phyloP scores from a whole-genome alignment of 192 early-diverging fungal genomes.

The Coemansia sp. region DNA sequence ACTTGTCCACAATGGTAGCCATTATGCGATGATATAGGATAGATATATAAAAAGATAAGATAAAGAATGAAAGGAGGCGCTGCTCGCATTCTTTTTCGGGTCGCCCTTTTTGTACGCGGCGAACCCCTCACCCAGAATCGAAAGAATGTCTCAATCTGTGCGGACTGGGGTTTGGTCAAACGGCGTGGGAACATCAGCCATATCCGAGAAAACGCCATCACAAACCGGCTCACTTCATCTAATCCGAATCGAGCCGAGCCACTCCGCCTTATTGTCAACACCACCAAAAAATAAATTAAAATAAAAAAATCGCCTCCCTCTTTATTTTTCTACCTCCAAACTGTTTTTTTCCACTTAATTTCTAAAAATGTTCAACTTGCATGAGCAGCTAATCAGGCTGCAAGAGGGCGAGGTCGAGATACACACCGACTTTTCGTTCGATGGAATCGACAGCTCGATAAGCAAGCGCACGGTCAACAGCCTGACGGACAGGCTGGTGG shows the following conservation, averaged over 20 bases:
- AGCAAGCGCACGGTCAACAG: slow-evolving; percentile 58
- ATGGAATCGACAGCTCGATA: slow-evolving; percentile 34
- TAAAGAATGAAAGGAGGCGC: neutral
- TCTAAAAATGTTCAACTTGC: slow-evolving; percentile 55
- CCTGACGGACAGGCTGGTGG: slow-evolving; percentile 56
- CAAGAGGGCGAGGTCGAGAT: slow-evolving; percentile 59
- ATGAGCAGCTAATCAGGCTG: slow-evolving; percentile 63
- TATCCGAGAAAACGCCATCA: too few species aligned
- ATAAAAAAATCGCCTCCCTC: neutral
- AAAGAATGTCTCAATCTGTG: too few species aligned
- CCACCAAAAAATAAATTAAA: too few species aligned
- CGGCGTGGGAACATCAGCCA: too few species aligned
- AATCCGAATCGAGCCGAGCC: too few species aligned
- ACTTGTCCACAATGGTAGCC: slow-evolving; percentile 56
- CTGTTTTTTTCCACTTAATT: neutral
- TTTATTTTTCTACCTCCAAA: neutral
- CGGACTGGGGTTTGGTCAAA: too few species aligned
- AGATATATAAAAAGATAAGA: slow-evolving; percentile 5
- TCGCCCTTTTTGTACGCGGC: neutral
- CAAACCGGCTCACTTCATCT: too few species aligned
- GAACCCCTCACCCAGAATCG: too few species aligned
- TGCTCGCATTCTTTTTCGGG: neutral
- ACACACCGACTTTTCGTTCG: slow-evolving; percentile 43
- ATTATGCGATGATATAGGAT: slow-evolving; percentile 10
- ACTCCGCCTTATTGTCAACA: too few species aligned